Evolutionary conservation across 2,329 filamentous ascomycete species (phyloP).

Genomic region (Penicillium freii): DNA sequence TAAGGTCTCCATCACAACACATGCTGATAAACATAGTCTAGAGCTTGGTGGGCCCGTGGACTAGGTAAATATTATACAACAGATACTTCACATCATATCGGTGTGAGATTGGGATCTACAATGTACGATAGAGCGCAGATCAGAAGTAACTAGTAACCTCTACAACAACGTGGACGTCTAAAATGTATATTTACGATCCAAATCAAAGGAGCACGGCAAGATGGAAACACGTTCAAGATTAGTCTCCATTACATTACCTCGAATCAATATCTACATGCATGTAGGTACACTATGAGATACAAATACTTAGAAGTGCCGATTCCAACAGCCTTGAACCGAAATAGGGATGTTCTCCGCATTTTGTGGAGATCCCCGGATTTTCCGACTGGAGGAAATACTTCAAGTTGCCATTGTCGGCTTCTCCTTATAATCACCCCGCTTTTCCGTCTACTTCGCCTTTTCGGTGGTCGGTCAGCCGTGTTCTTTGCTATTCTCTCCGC

Average conservation of each 20-base stretch:
- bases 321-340: slow-evolving; percentile 6
- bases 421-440: neutral
- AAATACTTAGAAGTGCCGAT: slow-evolving; percentile 13
- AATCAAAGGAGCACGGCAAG: neutral
- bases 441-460: neutral
- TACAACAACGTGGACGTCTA: too few species aligned
- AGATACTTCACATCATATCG: neutral
- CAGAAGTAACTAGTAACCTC: neutral
- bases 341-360: slow-evolving; percentile 9
- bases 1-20: too few species aligned
- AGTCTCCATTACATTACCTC: neutral
- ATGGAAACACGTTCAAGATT: neutral
- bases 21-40: too few species aligned
- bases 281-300: too few species aligned
- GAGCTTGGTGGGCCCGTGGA: too few species aligned
- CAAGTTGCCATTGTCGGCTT: neutral
- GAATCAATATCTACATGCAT: too few species aligned
- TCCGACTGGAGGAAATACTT: neutral
- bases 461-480: too few species aligned
- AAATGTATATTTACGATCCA: too few species aligned
- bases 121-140: neutral
- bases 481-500: neutral
- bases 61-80: neutral
- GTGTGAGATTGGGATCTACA: neutral
- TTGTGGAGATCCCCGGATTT: slow-evolving; percentile 21